Evolutionary conservation across 129 eudicot genomes (phyloP).

Genomic region (Logfia minima): DNA sequence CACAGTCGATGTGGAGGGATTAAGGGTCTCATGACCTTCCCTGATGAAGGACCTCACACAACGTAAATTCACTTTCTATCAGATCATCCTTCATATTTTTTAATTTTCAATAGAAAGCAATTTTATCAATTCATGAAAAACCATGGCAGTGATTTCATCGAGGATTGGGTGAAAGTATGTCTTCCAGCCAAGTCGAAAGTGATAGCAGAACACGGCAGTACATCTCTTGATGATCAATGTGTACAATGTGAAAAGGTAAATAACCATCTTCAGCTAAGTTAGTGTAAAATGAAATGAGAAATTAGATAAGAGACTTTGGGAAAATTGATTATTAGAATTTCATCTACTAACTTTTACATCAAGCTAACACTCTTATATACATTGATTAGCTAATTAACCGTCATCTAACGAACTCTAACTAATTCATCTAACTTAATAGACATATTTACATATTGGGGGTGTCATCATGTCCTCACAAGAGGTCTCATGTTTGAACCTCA

Average conservation of each 20-base stretch:
- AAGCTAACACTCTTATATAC: too few relatives aligned
- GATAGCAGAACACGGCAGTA: slow-evolving; percentile 34
- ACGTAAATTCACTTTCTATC: slow-evolving; percentile 50
- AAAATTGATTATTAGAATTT: too few relatives aligned
- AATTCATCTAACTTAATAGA: too few relatives aligned
- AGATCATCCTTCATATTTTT: background rate
- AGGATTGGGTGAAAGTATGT: slow-evolving; percentile 83
- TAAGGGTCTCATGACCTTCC: slow-evolving; percentile 96
- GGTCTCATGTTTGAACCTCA: too few relatives aligned
- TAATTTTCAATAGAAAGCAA: background rate
- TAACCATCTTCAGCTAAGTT: background rate
- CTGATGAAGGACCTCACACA: slow-evolving; percentile 59
- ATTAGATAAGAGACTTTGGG: too few relatives aligned
- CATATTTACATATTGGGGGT: too few relatives aligned
- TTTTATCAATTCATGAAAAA: background rate
- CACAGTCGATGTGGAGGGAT: slow-evolving; percentile 98
- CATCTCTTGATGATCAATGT: slow-evolving; percentile 60
- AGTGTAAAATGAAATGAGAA: background rate
- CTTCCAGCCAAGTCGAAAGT: slow-evolving; percentile 82
- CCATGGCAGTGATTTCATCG: slow-evolving; percentile 78
- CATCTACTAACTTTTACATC: too few relatives aligned
- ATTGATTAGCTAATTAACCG: too few relatives aligned
- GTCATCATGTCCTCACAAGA: too few relatives aligned
- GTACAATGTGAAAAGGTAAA: slow-evolving; percentile 73
- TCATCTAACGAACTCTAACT: too few relatives aligned